Evolutionary conservation across 768 basidiomycete genomes (phyloP).

Genomic region (Xerocomellus amylosporus): DNA sequence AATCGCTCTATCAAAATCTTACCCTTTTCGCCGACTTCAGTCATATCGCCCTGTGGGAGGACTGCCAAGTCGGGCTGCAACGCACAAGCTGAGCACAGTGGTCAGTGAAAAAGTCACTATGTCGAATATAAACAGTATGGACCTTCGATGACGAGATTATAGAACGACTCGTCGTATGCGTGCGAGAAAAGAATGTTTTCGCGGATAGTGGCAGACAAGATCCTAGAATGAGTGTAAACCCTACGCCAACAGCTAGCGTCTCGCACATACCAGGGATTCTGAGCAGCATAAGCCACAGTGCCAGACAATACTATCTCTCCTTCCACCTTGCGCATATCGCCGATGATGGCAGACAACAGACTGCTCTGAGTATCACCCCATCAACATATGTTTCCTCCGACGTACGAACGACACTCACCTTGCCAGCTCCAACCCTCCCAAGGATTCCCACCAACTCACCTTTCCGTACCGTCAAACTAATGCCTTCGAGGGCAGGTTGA

Average conservation of each 20-base stretch:
- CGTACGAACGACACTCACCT: conserved; percentile 43
- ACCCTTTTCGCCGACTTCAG: conserved; percentile 86
- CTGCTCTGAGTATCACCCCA: conserved; percentile 48
- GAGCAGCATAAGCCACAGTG: conserved; percentile 77
- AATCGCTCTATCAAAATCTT: conserved; percentile 1
- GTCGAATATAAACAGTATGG: background rate
- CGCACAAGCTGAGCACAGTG: conserved; percentile 63
- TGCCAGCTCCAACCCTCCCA: conserved; percentile 89
- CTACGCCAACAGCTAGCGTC: background rate
- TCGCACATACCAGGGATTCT: conserved; percentile 71
- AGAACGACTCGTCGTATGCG: conserved; percentile 81
- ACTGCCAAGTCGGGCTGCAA: conserved; percentile 76
- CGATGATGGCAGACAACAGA: conserved; percentile 75
- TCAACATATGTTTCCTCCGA: background rate
- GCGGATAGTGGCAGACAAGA: conserved; percentile 80
- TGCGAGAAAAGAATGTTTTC: conserved; percentile 94
- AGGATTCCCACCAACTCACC: conserved; percentile 84
- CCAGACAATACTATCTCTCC: conserved; percentile 72
- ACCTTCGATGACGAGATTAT: conserved; percentile 81
- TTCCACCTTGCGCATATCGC: conserved; percentile 77
- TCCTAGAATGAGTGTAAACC: conserved; percentile 41
- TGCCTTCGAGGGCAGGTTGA: conserved; percentile 67
- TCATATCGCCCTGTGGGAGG: conserved; percentile 78
- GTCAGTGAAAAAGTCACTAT: background rate
- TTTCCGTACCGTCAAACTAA: conserved; percentile 71